Percentiles rank a stretch among this genome's conserved stretches.
Evolutionary conservation across 345 rosid genomes (phyloP).

Genomic region (Cochlearia excelsa): DNA sequence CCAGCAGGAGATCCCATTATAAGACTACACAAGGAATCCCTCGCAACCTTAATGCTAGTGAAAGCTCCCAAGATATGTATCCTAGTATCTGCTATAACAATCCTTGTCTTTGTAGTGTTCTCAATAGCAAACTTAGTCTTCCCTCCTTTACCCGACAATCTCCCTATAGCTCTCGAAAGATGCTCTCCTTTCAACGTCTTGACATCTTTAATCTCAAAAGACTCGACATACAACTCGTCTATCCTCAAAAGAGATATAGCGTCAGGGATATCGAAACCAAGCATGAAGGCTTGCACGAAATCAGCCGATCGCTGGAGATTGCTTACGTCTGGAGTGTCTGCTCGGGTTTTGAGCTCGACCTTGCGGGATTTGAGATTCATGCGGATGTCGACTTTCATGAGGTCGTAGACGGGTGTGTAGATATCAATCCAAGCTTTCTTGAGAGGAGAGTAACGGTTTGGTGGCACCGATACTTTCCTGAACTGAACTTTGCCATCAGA

Average conservation of each 20-base stretch:
- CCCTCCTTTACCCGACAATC: conserved; percentile 86
- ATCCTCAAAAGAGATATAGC: conserved; percentile 70
- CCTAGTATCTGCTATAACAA: conserved; percentile 78
- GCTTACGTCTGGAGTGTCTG: conserved; percentile 67
- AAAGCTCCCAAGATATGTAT: conserved; percentile 79
- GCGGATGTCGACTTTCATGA: conserved; percentile 79
- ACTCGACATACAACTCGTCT: conserved; percentile 80
- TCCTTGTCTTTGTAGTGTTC: conserved; percentile 82
- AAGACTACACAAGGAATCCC: conserved; percentile 84
- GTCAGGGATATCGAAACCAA: conserved; percentile 71
- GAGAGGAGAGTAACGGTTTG: conserved; percentile 72
- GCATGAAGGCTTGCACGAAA: conserved; percentile 83
- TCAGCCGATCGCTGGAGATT: conserved; percentile 83
- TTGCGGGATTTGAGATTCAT: conserved; percentile 81
- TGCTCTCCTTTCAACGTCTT: conserved; percentile 87
- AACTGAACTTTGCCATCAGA: conserved; percentile 71
- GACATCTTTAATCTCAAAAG: conserved; percentile 89
- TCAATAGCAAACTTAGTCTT: conserved; percentile 84
- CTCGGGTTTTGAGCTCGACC: conserved; percentile 71
- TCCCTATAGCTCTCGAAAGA: conserved; percentile 78
- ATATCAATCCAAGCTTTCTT: conserved; percentile 87
- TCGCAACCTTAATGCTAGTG: conserved; percentile 71
- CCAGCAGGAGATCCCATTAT: conserved; percentile 90
- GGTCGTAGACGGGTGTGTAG: conserved; percentile 63
- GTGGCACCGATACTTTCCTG: conserved; percentile 69